Conservation (phyloP, 768 basidiomycete species). For the Lactarius tabidus region DNA sequence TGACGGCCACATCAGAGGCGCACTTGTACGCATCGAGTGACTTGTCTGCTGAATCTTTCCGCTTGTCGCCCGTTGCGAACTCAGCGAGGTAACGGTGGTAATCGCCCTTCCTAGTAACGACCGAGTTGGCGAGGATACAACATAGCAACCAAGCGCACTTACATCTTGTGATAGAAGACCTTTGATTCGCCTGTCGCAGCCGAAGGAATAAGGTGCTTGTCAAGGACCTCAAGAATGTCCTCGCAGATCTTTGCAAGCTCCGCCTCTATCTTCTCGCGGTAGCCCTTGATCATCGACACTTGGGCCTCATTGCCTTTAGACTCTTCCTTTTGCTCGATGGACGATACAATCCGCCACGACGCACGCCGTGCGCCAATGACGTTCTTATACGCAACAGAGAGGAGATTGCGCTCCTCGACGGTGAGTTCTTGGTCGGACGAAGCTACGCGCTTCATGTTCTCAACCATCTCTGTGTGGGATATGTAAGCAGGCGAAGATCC, state of each 20-base stretch:
- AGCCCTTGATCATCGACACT: slow-evolving; percentile 95
- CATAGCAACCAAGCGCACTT: slow-evolving; percentile 31
- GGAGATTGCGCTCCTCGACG: slow-evolving; percentile 96
- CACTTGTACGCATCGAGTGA: slow-evolving; percentile 97
- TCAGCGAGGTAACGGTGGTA: slow-evolving; percentile 99
- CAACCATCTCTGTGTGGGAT: slow-evolving; percentile 77
- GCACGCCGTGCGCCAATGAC: slow-evolving; percentile 98
- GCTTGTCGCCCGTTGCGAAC: slow-evolving; percentile 96
- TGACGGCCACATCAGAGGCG: slow-evolving; percentile 94
- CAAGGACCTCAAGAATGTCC: slow-evolving; percentile 95
- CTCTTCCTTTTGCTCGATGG: slow-evolving; percentile 99
- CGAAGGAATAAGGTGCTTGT: slow-evolving; percentile 96
- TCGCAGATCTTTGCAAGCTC: slow-evolving; percentile 98
- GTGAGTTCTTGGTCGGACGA: slow-evolving; percentile 97
- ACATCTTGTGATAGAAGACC: slow-evolving; percentile 99
- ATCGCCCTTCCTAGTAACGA: slow-evolving; percentile 83
- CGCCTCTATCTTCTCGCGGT: slow-evolving; percentile 95
- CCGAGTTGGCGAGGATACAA: slow-evolving; percentile 3
- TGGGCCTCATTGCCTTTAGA: slow-evolving; percentile 96
- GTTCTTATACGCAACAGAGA: slow-evolving; percentile 99
- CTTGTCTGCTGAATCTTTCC: slow-evolving; percentile 96
- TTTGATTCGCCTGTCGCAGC: slow-evolving; percentile 96
- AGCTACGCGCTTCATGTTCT: slow-evolving; percentile 99
- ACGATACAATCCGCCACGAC: slow-evolving; percentile 97
- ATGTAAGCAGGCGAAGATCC: slow-evolving; percentile 20